phyloP scores from a whole-genome alignment of 208 protist species.

The Leishmania gerbilli region DNA sequence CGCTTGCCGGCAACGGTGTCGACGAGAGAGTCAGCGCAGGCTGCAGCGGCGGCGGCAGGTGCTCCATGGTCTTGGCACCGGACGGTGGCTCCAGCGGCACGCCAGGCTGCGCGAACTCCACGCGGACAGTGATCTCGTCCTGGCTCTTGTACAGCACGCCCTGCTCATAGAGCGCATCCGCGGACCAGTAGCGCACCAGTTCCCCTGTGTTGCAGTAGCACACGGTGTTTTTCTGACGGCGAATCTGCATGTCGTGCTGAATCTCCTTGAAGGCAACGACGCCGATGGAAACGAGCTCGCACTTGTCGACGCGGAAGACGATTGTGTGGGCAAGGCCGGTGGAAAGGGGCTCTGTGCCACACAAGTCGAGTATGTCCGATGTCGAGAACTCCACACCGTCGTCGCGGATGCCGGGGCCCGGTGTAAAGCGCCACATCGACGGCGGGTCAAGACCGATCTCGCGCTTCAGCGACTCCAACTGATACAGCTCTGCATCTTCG shows the following conservation, averaged over 20 bases:
- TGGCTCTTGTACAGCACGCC: slow-evolving; percentile 54
- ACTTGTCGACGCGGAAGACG: slow-evolving; percentile 75
- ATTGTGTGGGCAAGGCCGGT: slow-evolving; percentile 48
- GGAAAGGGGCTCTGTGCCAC: slow-evolving; percentile 70
- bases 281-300: slow-evolving; percentile 72
- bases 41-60: slow-evolving; percentile 24
- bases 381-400: slow-evolving; percentile 71
- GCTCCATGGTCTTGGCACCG: background rate
- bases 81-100: slow-evolving; percentile 29
- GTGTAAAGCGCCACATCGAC: slow-evolving; percentile 66
- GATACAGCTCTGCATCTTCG: slow-evolving; percentile 75
- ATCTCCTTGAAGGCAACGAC: slow-evolving; percentile 53
- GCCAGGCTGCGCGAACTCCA: slow-evolving; percentile 43
- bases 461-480: slow-evolving; percentile 48
- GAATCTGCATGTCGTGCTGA: slow-evolving; percentile 54
- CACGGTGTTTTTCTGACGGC: slow-evolving; percentile 55
- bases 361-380: slow-evolving; percentile 72
- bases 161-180: slow-evolving; percentile 42
- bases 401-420: slow-evolving; percentile 67
- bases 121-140: slow-evolving; percentile 59
- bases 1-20: slow-evolving; percentile 12
- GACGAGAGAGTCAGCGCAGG: slow-evolving; percentile 14
- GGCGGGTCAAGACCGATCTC: slow-evolving; percentile 58
- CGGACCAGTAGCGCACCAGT: slow-evolving; percentile 49
- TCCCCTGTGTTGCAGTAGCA: slow-evolving; percentile 86